phyloP scores from a whole-genome alignment of 164 flowering plant species.

The Cinnamomum chago region DNA sequence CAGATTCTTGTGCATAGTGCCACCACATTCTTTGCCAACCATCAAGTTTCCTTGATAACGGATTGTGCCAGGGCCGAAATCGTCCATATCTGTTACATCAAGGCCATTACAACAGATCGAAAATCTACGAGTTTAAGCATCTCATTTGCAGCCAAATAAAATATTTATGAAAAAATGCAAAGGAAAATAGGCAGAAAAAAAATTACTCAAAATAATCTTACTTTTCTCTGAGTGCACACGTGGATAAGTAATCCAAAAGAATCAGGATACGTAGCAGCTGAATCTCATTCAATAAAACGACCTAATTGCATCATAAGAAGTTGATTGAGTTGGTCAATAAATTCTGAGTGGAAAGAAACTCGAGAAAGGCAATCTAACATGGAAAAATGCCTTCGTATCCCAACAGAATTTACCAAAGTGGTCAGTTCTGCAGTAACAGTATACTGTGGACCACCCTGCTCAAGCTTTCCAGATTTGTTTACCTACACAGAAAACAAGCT shows the following conservation, averaged over 20 bases:
- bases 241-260: conserved; percentile 55
- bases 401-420: conserved; percentile 45
- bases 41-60: conserved; percentile 43
- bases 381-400: not conserved
- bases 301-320: conserved; percentile 30
- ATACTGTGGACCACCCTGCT: conserved; percentile 66
- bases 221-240: conserved; percentile 63
- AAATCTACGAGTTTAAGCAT: not conserved
- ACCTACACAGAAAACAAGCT: conserved; percentile 35
- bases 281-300: conserved; percentile 49
- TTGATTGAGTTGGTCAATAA: too few species aligned
- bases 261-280: conserved; percentile 62
- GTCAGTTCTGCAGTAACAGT: conserved; percentile 50
- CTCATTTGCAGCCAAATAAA: not conserved
- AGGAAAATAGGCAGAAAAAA: not conserved
- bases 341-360: not conserved
- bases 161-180: not conserved
- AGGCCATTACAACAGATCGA: not conserved
- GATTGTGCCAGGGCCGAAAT: conserved; percentile 64
- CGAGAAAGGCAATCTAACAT: not conserved
- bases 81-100: conserved; percentile 65
- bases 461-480: conserved; percentile 66
- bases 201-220: conserved; percentile 27
- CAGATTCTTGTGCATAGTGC: conserved; percentile 85
- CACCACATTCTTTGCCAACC: conserved; percentile 95